phyloP scores from a whole-genome alignment of 352 stramenopile species.

The Phytophthora tentaculata region DNA sequence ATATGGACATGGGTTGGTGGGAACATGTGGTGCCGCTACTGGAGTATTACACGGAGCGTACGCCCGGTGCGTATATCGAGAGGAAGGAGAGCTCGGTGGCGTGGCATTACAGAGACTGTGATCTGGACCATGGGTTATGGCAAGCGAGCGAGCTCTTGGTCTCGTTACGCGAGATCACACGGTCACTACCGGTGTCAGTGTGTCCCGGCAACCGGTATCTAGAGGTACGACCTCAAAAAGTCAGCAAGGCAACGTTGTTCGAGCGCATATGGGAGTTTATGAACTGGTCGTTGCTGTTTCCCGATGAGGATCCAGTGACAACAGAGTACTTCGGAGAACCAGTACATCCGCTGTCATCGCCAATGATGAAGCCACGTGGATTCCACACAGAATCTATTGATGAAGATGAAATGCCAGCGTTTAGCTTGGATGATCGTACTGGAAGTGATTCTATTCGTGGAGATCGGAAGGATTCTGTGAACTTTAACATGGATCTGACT shows the following conservation, averaged over 20 bases:
- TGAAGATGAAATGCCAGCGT: conserved; percentile 16
- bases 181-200: conserved; percentile 75
- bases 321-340: conserved; percentile 79
- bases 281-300: conserved; percentile 74
- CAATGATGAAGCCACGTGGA: conserved; percentile 51
- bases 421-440: conserved; percentile 17
- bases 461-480: conserved; percentile 33
- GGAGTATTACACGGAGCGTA: conserved; percentile 87
- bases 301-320: conserved; percentile 64
- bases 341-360: conserved; percentile 50
- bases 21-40: conserved; percentile 78
- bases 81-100: conserved; percentile 86
- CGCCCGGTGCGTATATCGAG: conserved; percentile 84
- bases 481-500: conserved; percentile 15
- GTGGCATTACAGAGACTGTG: conserved; percentile 92
- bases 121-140: conserved; percentile 88
- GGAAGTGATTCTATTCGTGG: conserved; percentile 15
- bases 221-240: conserved; percentile 80
- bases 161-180: conserved; percentile 76
- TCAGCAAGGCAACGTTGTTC: conserved; percentile 83
- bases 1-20: conserved; percentile 85
- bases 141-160: conserved; percentile 91
- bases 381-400: conserved; percentile 20
- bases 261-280: conserved; percentile 88
- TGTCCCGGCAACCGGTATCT: conserved; percentile 77